Evolutionary conservation across 768 basidiomycete genomes (phyloP).

Genomic region (Lactarius hengduanensis): DNA sequence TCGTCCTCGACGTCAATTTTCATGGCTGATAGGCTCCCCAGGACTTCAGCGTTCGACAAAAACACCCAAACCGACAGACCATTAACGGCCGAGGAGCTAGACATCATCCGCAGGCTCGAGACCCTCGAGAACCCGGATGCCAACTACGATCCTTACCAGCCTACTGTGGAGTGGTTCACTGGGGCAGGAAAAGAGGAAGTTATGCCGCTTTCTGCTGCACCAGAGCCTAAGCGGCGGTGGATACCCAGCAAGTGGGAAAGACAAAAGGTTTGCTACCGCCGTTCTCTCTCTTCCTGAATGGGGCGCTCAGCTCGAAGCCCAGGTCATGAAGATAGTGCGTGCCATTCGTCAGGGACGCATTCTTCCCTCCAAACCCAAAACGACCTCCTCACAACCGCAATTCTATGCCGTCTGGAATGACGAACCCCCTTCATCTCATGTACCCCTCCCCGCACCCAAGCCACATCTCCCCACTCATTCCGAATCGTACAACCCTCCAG

Average conservation of each 20-base stretch:
- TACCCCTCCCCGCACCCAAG: conserved; percentile 94
- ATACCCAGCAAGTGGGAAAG: conserved; percentile 99
- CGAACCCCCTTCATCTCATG: conserved; percentile 64
- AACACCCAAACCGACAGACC: conserved; percentile 82
- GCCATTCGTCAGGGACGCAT: conserved; percentile 97
- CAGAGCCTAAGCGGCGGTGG: conserved; percentile 96
- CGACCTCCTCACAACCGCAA: conserved; percentile 57
- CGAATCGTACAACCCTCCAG: conserved; percentile 99
- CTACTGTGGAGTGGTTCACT: conserved; percentile 95
- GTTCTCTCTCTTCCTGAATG: neutral
- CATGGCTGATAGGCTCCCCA: conserved; percentile 33
- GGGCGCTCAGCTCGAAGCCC: neutral
- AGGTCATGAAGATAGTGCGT: conserved; percentile 99
- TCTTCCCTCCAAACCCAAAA: conserved; percentile 82
- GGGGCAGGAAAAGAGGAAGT: conserved; percentile 92
- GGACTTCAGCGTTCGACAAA: conserved; percentile 93
- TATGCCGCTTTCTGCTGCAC: conserved; percentile 89
- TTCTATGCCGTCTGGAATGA: conserved; percentile 92
- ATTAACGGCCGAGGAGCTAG: conserved; percentile 85
- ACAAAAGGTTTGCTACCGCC: conserved; percentile 68
- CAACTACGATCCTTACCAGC: conserved; percentile 88
- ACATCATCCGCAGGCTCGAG: conserved; percentile 91
- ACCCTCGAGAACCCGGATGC: conserved; percentile 89
- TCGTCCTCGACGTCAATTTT: neutral
- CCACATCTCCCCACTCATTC: conserved; percentile 82